phyloP scores from a whole-genome alignment of 2,329 filamentous ascomycete species.

The Aplosporella prunicola region DNA sequence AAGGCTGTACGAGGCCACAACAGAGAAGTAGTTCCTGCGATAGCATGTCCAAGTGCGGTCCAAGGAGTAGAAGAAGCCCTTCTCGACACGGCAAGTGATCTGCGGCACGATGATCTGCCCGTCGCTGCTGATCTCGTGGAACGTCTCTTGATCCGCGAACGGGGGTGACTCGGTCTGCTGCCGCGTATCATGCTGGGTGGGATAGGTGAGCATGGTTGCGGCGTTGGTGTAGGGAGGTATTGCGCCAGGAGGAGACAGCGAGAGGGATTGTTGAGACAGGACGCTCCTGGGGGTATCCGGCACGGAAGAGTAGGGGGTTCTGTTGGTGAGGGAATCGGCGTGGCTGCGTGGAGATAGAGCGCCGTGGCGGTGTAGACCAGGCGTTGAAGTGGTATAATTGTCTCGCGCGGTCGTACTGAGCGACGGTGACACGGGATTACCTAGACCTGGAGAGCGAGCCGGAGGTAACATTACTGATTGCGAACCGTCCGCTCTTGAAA shows the following conservation, averaged over 20 bases:
- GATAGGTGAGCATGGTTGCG: constrained; percentile 13
- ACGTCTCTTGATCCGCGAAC: constrained; percentile 38
- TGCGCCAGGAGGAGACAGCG: constrained; percentile 12
- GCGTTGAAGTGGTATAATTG: constrained; percentile 35
- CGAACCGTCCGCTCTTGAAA: constrained; percentile 36
- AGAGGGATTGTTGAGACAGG: constrained; percentile 23
- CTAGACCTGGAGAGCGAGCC: constrained; percentile 32
- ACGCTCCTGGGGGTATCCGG: constrained; percentile 26
- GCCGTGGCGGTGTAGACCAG: constrained; percentile 26
- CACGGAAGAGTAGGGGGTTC: constrained; percentile 6
- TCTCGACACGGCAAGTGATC: constrained; percentile 73
- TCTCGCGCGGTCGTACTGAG: constrained; percentile 33
- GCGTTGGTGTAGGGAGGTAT: constrained; percentile 13
- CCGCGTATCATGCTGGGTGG: constrained; percentile 15
- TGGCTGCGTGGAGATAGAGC: constrained; percentile 27
- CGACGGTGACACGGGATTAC: constrained; percentile 32
- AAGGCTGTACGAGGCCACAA: constrained; percentile 68
- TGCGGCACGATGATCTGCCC: constrained; percentile 54
- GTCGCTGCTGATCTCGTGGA: constrained; percentile 56
- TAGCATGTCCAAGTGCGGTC: constrained; percentile 90
- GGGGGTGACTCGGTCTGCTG: constrained; percentile 30
- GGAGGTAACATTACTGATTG: constrained; percentile 39
- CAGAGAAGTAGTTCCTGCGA: constrained; percentile 81
- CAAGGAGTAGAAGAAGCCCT: constrained; percentile 69
- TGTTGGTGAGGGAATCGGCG: constrained; percentile 14